Base-by-base conservation (phyloP, 192 early-diverging fungal genomes). In the Coemansia pectinata region DNA sequence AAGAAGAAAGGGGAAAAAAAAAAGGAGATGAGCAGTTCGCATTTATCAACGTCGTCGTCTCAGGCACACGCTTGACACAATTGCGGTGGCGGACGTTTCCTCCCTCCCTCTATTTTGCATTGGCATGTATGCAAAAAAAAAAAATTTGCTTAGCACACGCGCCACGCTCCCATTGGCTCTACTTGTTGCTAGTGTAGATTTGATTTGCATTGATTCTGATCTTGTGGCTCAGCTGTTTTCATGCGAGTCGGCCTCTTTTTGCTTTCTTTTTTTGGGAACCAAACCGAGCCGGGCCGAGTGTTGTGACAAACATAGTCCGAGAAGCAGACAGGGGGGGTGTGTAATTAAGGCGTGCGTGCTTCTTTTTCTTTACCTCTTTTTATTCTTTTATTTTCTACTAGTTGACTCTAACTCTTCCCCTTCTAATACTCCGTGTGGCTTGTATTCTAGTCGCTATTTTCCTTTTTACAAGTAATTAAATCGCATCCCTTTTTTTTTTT, bases 341-440 rank as follows among this genome's bases (percentile, higher is more conserved):
- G 34, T 36, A 36, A 36, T 36, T 36, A 36, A 36, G 36, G 36
- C 36, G 36, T 36, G 11, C 41, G 23, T 34, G 31, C 38, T 70
- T 63, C 62, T 59, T 50, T 65, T 62, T 50, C 14, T 41, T 19
- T 59, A 58, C 31, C 57, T 33, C 25, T 53, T 59, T 39, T 23
- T 38, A 12, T 52, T 53, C 38, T 53, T 65, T 12, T 14, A 17
- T 7, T 58, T 31, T 29, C 5, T 57, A 27, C 11, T 53, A 2
- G 17, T 9, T 52, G 10, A 52, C 41, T 50, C 17, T 53, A 23
- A 12, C 29, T 29, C 21, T 29, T 2, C 27, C 27, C 12, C 27
- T 31, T n/a, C 23, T 52, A 52, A 25, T 58, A 34, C 17, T 58
- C 27, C 15, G 11, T 8, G 21, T 55, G 25, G n/a, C 52, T 25